A percentile compares a stretch with the other conserved stretches of the same genome.
phyloP scores from a whole-genome alignment of 176 grass and related monocot species.

The Avena eriantha region DNA sequence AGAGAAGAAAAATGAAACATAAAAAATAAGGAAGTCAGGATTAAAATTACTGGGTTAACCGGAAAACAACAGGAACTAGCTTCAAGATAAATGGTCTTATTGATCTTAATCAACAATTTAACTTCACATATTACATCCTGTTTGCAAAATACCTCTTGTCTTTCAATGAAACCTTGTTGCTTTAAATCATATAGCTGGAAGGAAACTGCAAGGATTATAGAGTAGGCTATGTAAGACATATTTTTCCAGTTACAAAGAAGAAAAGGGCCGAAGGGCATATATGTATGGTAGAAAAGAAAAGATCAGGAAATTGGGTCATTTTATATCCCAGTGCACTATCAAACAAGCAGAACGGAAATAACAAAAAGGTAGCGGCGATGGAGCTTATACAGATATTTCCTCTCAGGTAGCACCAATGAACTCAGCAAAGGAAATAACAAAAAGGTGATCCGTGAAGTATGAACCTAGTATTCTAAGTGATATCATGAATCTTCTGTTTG shows the following conservation, averaged over 20 bases:
- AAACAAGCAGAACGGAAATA: background rate
- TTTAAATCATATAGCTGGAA: constrained; percentile 98
- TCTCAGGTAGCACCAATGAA: background rate
- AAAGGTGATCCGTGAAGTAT: background rate
- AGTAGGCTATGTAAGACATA: background rate
- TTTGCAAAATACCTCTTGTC: constrained; percentile 78
- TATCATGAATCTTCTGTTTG: constrained; percentile 5
- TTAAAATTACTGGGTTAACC: background rate
- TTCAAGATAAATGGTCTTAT: background rate
- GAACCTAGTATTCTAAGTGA: background rate
- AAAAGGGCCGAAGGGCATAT: constrained; percentile 11
- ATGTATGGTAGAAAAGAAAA: background rate
- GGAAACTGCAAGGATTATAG: constrained; percentile 67
- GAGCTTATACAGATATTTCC: background rate
- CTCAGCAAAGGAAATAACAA: background rate
- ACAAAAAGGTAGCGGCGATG: background rate
- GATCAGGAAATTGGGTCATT: background rate
- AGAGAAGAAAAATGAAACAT: background rate
- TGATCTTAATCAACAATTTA: constrained; percentile 35
- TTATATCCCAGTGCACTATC: background rate
- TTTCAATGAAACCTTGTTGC: constrained; percentile 98
- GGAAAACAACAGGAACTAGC: background rate
- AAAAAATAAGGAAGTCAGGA: background rate
- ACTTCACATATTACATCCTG: background rate
- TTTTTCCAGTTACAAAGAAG: constrained; percentile 20